Evolutionary conservation across 2,329 filamentous ascomycete genomes (phyloP).

Genomic region (Trichophyton verrucosum): DNA sequence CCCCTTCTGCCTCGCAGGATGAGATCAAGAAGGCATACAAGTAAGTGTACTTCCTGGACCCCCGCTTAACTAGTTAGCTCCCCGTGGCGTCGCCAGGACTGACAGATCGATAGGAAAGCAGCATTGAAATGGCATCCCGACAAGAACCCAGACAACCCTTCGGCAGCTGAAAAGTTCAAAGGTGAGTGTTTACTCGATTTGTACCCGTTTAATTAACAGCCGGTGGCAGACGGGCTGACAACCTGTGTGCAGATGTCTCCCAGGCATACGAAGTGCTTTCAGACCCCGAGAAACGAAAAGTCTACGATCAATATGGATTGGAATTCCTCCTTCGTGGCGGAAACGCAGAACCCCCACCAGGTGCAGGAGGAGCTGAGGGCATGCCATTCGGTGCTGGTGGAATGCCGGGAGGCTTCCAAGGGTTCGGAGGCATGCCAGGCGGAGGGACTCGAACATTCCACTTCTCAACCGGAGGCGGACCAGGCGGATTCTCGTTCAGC

Average conservation of each 20-base stretch:
- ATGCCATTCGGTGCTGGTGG: conserved; percentile 36
- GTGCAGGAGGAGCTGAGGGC: conserved; percentile 25
- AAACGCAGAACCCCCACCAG: conserved; percentile 50
- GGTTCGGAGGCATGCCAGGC: conserved; percentile 39
- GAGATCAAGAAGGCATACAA: conserved; percentile 96
- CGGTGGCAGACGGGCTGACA: background rate
- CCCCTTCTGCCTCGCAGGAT: conserved; percentile 70
- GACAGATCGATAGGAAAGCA: conserved; percentile 49
- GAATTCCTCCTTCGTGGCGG: conserved; percentile 83
- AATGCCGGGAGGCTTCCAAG: conserved; percentile 42
- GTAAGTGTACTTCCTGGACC: conserved; percentile 36
- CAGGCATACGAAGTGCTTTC: conserved; percentile 97
- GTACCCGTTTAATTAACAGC: background rate
- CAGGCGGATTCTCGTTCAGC: conserved; percentile 65
- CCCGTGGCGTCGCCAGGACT: conserved; percentile 10
- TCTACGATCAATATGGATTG: conserved; percentile 87
- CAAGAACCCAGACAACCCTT: conserved; percentile 89
- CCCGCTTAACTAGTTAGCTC: background rate
- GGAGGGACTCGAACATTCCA: conserved; percentile 37
- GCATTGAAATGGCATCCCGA: conserved; percentile 91
- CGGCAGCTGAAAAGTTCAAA: conserved; percentile 89
- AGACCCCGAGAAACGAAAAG: conserved; percentile 91
- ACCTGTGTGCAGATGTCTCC: conserved; percentile 54
- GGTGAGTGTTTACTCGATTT: conserved; percentile 28
- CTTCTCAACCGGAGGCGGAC: conserved; percentile 38